Evolutionary conservation across 495 filamentous ascomycete genomes (phyloP).

Genomic region (Daldinia childiae): DNA sequence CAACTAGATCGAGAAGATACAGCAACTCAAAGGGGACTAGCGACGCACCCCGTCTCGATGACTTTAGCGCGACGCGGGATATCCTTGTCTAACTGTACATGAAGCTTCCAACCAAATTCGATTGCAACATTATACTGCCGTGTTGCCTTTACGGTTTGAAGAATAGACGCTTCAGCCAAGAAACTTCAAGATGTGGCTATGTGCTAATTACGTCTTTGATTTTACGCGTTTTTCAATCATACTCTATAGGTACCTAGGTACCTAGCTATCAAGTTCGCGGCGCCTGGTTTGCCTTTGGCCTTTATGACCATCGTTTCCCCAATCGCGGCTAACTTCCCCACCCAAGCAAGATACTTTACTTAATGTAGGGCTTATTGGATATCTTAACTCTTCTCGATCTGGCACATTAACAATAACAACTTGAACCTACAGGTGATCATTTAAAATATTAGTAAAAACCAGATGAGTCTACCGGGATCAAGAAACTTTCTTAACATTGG

Average conservation of each 20-base stretch:
- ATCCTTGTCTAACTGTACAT: conserved; percentile 29
- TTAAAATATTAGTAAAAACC: not conserved
- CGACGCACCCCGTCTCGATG: conserved; percentile 13
- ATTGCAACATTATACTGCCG: conserved; percentile 11
- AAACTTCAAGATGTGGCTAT: not conserved
- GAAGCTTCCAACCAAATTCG: conserved; percentile 24
- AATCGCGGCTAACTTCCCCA: not conserved
- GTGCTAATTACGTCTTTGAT: conserved; percentile 4
- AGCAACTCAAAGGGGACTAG: conserved; percentile 14
- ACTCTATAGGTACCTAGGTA: not conserved
- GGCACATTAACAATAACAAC: not conserved
- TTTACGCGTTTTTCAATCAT: not conserved
- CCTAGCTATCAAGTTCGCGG: not conserved
- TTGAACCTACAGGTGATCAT: not conserved
- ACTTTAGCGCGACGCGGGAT: conserved; percentile 16
- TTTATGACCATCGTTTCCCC: not conserved
- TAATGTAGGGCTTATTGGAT: not conserved
- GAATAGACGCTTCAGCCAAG: conserved; percentile 14
- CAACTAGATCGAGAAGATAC: conserved; percentile 6
- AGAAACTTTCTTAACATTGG: not conserved
- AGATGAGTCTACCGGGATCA: not conserved
- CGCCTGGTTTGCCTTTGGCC: not conserved
- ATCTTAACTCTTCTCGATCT: not conserved
- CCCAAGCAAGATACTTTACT: not conserved
- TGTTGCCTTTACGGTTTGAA: conserved; percentile 7